Evolutionary conservation across 2,329 filamentous ascomycete genomes (phyloP).

Genomic region (Fusarium sp.): DNA sequence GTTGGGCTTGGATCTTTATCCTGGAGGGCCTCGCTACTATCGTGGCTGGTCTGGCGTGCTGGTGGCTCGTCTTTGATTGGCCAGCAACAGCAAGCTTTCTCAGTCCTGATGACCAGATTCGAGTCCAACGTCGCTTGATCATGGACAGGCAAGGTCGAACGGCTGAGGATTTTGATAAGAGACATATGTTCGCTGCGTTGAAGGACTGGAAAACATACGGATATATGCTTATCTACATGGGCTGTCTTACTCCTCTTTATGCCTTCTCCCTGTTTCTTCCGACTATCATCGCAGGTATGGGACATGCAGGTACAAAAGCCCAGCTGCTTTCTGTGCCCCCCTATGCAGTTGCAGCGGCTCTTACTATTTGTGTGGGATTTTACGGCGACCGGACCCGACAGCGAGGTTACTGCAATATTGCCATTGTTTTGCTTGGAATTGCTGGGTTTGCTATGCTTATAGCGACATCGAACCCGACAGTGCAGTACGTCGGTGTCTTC

Average conservation of each 20-base stretch:
- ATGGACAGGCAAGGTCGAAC: no score
- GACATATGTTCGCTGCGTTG: no score
- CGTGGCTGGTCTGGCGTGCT: no score
- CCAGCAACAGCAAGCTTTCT: no score
- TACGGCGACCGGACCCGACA: constrained; percentile 12
- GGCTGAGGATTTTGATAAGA: no score
- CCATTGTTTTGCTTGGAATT: constrained; percentile 3
- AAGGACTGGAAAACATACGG: background rate
- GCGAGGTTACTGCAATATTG: constrained; percentile 7
- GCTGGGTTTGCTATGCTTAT: background rate
- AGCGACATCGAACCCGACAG: background rate
- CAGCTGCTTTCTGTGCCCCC: constrained; percentile 15
- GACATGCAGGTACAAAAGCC: constrained; percentile 2
- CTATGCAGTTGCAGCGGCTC: background rate
- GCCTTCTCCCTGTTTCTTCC: constrained; percentile 13
- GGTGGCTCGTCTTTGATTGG: no score
- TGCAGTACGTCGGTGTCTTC: constrained; percentile 10
- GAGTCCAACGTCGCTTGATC: no score
- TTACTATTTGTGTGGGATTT: constrained; percentile 4
- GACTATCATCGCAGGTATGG: constrained; percentile 14
- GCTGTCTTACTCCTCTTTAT: constrained; percentile 7
- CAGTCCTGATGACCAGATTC: no score
- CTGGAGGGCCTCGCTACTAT: no score
- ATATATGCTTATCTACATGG: constrained; percentile 7
- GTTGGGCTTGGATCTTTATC: no score